Base-by-base conservation (phyloP, 1,284 basidiomycete species). In the Leccinum pachyderme region DNA sequence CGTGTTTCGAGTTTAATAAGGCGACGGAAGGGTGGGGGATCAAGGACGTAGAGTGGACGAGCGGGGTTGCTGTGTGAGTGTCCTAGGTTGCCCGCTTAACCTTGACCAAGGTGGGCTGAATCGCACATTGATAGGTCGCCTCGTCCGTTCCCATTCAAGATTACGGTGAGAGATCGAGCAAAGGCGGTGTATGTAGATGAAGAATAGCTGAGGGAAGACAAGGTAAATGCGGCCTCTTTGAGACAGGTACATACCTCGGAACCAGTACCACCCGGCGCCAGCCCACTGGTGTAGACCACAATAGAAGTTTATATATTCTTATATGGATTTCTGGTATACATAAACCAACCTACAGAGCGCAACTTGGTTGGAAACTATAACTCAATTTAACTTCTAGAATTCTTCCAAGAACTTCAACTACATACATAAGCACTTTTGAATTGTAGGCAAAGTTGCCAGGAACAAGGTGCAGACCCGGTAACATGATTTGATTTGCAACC, bases 1-100 rank as follows among this genome's bases (percentile, higher is more conserved):
- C 56, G 18, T 59, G 51, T n/a, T 33, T 58, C 51, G 52, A 58
- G 35, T 45, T 58, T 18, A 51, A 24, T 33, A 54, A 51, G 48
- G 48, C 18, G 32, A 32, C 37, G 4, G 47, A 45, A 18, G 33
- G 3, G 6, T 54, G 53, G 53, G 43, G 48, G 8, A 24, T 45
- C 4, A 3, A 46, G 43, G 53, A 54, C 8, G 48, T 55, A 11
- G 15, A 28, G 22, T 55, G 53, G 49, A 52, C 28, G 29, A 55
- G 28, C 8, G 53, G 48, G 5, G 29, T 51, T 18, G 25, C 44
- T 18, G 44, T 51, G 44, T 52, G 29, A 46, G 53, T 55, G 7
- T 4, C 43, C 24, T 45, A 22, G 2, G 22, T 22, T 41, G 12
- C 24, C 7, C 22, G 18, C 39, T 41, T 24, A 4, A 7, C 6